Evolutionary conservation across 108 stramenopile species (phyloP).

Genomic region (Fragilaria crotonensis): DNA sequence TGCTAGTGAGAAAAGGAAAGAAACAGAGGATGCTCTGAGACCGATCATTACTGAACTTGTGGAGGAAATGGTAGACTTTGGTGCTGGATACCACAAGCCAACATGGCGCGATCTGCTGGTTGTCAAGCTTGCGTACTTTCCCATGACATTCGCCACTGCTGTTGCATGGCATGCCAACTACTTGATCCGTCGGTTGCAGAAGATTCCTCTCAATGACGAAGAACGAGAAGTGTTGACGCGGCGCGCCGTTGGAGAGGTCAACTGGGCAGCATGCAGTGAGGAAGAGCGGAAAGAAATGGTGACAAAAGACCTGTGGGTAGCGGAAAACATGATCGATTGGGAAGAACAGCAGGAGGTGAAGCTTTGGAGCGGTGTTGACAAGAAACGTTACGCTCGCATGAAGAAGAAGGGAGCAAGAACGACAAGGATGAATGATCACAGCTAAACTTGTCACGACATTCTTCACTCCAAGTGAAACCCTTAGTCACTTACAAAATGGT

Average conservation of each 20-base stretch:
- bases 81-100: conserved; percentile 81
- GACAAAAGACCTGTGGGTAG: conserved; percentile 68
- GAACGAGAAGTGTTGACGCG: conserved; percentile 67
- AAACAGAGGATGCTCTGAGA: conserved; percentile 47
- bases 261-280: conserved; percentile 61
- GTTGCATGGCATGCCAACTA: conserved; percentile 58
- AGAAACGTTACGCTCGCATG: conserved; percentile 28
- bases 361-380: conserved; percentile 44
- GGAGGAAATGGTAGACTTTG: conserved; percentile 70
- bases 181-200: conserved; percentile 39
- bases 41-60: conserved; percentile 68
- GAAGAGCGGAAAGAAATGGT: conserved; percentile 60
- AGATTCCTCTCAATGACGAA: conserved; percentile 54
- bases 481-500: too few relatives aligned
- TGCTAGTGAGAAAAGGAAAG: conserved; percentile 59
- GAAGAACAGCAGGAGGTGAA: conserved; percentile 72
- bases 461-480: too few relatives aligned
- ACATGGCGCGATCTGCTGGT: conserved; percentile 73
- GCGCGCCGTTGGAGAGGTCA: conserved; percentile 70
- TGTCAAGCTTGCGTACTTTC: conserved; percentile 51
- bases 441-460: too few relatives aligned
- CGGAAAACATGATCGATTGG: conserved; percentile 64
- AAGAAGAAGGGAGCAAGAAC: conserved; percentile 37
- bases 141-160: conserved; percentile 36
- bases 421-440: not conserved